Base-by-base conservation (phyloP, 805 yeast species). In the Ogataea kodamae region DNA sequence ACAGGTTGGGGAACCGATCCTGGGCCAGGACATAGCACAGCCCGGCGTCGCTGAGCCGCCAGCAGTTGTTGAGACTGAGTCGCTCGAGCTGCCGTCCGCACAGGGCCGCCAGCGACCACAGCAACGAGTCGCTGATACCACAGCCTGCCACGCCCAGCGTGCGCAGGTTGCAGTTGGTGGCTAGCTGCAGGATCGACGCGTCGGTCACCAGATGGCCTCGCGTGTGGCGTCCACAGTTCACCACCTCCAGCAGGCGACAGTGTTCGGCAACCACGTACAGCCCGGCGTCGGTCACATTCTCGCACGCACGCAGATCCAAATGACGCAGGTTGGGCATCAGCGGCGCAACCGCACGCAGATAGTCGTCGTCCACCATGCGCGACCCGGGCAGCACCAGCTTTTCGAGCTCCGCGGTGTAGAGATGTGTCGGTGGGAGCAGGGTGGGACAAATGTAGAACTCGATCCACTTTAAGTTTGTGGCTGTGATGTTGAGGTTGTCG, bases 81-180 rank as follows among this genome's bases (percentile, higher is more conserved):
- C 96, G 65, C 46, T 75, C 76, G 3, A 89, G 49, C 5, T 62
- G 49, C 1, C 54, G 48, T 5, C 61, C 62, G 17, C 75, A 61
- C 33, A 65, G 55, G 11, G 71, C 56, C 0, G 88, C 87, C 20
- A 89, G 59, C 49, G 82, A 89, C 95, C 95, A 86, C 10, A 89
- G 63, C 4, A 84, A 68, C 25, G 76, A 68, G 61, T 89, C 96
- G 6, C 84, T 75, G 12, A 89, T 71, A 26, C 73, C 67, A 56
- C 96, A 86, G 5, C 97, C 97, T 0, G 97, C 96, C 13, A 87
- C 62, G 0, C 97, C 97, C 26, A 89, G 63, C 0, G 96, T 87
- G 27, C 68, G 65, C 28, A 81, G 66, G 13, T 61, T 54, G 35
- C 87, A 79, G 46, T 73, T 72, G 21, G 65, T 64, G 7, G 78